Evolutionary conservation across 805 yeast genomes (phyloP).

Genomic region (Yarrowia keelungensis): DNA sequence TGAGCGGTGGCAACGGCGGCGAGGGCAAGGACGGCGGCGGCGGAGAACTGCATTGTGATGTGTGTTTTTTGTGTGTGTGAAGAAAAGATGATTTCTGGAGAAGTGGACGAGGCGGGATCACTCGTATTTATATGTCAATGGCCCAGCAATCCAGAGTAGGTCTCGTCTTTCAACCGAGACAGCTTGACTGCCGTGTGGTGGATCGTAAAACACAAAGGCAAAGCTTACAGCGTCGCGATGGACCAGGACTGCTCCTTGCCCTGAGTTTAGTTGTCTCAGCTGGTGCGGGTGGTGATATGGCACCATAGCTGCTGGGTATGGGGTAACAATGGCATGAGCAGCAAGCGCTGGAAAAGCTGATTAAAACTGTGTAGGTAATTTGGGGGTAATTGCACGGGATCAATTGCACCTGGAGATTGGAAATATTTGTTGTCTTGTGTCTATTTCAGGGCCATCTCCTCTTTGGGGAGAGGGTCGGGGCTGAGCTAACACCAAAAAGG

Average conservation of each 20-base stretch:
- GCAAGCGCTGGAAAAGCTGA: not conserved
- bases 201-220: slow-evolving; percentile 25
- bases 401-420: not conserved
- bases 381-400: not conserved
- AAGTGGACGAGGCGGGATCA: not conserved
- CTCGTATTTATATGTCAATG: slow-evolving; percentile 33
- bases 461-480: slow-evolving; percentile 23
- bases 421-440: not conserved
- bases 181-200: slow-evolving; percentile 25
- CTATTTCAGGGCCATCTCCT: slow-evolving; percentile 15
- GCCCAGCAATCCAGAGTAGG: slow-evolving; percentile 14
- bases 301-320: not conserved
- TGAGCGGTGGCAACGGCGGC: slow-evolving; percentile 33
- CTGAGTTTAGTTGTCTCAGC: slow-evolving; percentile 29
- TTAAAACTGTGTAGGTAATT: not conserved
- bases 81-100: slow-evolving; percentile 7
- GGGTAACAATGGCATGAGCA: not conserved
- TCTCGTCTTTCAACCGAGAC: slow-evolving; percentile 2
- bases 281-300: slow-evolving; percentile 5
- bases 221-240: slow-evolving; percentile 36
- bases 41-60: slow-evolving; percentile 36
- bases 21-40: slow-evolving; percentile 35
- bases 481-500: slow-evolving; percentile 24
- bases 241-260: slow-evolving; percentile 9
- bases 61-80: slow-evolving; percentile 20